These are phyloP conservation scores for Baorangia bicolor DNA, from an alignment of 768 basidiomycete species.

Conservation along the genomic window DNA sequence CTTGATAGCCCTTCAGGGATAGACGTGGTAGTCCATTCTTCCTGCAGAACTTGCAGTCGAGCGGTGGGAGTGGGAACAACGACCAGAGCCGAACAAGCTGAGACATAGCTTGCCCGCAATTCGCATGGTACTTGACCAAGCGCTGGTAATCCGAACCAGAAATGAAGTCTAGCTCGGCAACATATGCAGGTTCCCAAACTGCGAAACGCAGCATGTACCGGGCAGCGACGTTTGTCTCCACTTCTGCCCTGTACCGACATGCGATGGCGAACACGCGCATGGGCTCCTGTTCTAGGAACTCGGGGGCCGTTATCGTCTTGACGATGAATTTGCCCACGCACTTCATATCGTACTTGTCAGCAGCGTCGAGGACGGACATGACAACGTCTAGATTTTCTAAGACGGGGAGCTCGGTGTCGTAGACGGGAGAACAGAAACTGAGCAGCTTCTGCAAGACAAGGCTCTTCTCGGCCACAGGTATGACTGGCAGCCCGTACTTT, in stretches of 20 bases:
- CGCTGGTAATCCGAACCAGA: constrained; percentile 38
- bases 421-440: constrained; percentile 49
- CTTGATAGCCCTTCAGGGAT: constrained; percentile 32
- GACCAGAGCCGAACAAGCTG: constrained; percentile 34
- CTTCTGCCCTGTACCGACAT: constrained; percentile 36
- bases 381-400: constrained; percentile 42
- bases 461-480: constrained; percentile 49
- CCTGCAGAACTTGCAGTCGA: constrained; percentile 36
- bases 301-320: constrained; percentile 31
- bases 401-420: constrained; percentile 32
- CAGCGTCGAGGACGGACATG: constrained; percentile 43
- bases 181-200: constrained; percentile 32
- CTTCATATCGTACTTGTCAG: constrained; percentile 52
- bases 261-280: constrained; percentile 39
- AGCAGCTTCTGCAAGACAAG: constrained; percentile 42
- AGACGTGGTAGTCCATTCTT: constrained; percentile 35
- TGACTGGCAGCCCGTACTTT: constrained; percentile 39
- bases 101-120: constrained; percentile 35
- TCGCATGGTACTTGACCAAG: constrained; percentile 36
- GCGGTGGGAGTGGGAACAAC: constrained; percentile 28
- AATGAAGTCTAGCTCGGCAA: constrained; percentile 38
- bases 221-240: constrained; percentile 38
- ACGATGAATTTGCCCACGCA: constrained; percentile 38
- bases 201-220: constrained; percentile 37
- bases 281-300: constrained; percentile 35